Conservation (phyloP, 495 filamentous ascomycete genomes). For the Hypoxylon intermedium region DNA sequence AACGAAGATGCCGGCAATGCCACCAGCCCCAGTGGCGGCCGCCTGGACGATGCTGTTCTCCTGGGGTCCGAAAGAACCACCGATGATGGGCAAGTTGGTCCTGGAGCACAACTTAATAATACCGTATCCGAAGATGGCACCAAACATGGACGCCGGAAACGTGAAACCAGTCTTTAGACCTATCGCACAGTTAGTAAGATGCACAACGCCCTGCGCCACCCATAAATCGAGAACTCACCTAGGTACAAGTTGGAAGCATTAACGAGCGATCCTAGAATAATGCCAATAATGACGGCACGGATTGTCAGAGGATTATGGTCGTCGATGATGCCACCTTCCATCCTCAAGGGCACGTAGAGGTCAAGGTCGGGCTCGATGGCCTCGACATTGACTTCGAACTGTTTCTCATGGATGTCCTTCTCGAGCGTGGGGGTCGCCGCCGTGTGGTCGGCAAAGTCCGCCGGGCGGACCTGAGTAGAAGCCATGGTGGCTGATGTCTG, state of each 20-base stretch:
- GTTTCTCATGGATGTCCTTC: constrained; percentile 30
- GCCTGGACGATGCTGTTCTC: constrained; percentile 74
- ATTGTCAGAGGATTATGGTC: constrained; percentile 62
- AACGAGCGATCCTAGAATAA: constrained; percentile 64
- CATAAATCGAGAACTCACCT: constrained; percentile 46
- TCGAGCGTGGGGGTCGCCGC: constrained; percentile 14
- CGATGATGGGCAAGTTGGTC: constrained; percentile 62
- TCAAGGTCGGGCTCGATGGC: constrained; percentile 51
- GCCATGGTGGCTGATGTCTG: constrained; percentile 31
- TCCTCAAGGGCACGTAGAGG: constrained; percentile 55
- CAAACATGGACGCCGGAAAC: constrained; percentile 65
- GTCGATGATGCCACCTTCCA: constrained; percentile 51
- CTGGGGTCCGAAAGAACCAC: constrained; percentile 67
- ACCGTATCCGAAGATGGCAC: constrained; percentile 71
- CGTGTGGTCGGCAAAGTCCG: constrained; percentile 27
- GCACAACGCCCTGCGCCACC: neutral
- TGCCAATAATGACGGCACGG: constrained; percentile 63
- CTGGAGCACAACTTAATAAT: constrained; percentile 64
- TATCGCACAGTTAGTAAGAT: constrained; percentile 39
- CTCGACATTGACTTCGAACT: constrained; percentile 32
- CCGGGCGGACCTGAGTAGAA: constrained; percentile 31
- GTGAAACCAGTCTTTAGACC: constrained; percentile 72
- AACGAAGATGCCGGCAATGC: constrained; percentile 68
- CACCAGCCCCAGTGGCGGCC: constrained; percentile 67
- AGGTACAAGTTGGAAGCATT: constrained; percentile 72